These are phyloP conservation scores for Lepraria neglecta DNA, from an alignment of 495 filamentous ascomycete genomes.

Conservation along the genomic window DNA sequence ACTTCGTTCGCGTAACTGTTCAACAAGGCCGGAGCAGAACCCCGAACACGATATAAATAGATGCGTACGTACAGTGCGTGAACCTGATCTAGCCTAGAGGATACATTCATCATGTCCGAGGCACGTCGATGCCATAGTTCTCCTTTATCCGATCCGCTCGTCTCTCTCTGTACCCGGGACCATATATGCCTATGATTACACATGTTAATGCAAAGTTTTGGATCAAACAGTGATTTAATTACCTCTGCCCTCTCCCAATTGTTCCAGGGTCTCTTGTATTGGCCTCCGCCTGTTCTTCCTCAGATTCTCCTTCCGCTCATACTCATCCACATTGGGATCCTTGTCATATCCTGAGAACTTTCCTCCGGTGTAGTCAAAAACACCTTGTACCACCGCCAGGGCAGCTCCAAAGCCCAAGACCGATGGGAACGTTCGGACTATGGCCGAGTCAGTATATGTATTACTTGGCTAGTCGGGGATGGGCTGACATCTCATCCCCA, in stretches of 20 bases:
- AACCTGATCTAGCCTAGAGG: not conserved
- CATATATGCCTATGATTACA: conserved; percentile 60
- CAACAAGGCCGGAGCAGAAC: not conserved
- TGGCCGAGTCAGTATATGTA: conserved; percentile 16
- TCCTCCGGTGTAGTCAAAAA: conserved; percentile 75
- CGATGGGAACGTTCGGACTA: conserved; percentile 71
- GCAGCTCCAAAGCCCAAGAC: conserved; percentile 69
- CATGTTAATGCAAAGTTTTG: not conserved
- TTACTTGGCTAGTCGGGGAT: not conserved
- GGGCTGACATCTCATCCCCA: conserved; percentile 58
- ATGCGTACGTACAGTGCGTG: not conserved
- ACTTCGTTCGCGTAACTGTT: not conserved
- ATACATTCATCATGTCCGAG: conserved; percentile 1
- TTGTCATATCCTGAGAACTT: conserved; percentile 50
- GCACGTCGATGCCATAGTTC: conserved; percentile 83
- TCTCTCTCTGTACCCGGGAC: conserved; percentile 79
- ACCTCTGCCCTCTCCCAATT: conserved; percentile 90
- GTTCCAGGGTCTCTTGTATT: conserved; percentile 71
- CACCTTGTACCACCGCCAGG: conserved; percentile 56
- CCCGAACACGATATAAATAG: not conserved
- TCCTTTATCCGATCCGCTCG: conserved; percentile 77
- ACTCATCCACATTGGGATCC: conserved; percentile 65
- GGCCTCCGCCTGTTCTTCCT: conserved; percentile 69
- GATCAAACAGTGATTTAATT: conserved; percentile 19
- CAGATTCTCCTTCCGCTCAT: conserved; percentile 67